phyloP scores from a whole-genome alignment of 2,329 filamentous ascomycete species.

The Penicillium capsulatum region DNA sequence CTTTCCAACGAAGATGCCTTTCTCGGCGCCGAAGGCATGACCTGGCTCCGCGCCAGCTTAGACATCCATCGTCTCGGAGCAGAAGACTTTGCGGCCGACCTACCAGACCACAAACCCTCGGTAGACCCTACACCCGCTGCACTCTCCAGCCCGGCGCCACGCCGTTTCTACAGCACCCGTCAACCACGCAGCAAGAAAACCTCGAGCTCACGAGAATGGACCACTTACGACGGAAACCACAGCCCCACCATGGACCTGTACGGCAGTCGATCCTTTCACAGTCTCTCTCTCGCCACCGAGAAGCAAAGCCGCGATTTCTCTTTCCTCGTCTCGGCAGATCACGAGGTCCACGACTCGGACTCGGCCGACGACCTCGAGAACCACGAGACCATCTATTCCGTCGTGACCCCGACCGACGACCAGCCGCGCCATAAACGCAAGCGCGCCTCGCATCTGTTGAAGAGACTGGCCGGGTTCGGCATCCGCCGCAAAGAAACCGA shows the following conservation, averaged over 20 bases:
- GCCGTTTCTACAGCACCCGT: constrained; percentile 22
- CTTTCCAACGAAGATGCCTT: constrained; percentile 2
- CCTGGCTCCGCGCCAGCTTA: constrained; percentile 14
- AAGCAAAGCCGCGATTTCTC: not conserved
- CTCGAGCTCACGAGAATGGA: constrained; percentile 5
- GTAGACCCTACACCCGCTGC: not conserved
- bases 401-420: constrained; percentile 2
- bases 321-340: not conserved
- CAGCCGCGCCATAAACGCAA: constrained; percentile 7
- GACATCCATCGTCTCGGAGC: constrained; percentile 4
- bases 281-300: not conserved
- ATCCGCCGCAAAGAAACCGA: constrained; percentile 23
- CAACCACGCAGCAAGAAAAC: not conserved
- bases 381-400: constrained; percentile 11
- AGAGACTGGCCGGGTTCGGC: constrained; percentile 18
- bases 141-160: constrained; percentile 2
- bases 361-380: constrained; percentile 2
- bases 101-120: not conserved
- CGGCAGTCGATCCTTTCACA: constrained; percentile 4
- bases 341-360: not conserved
- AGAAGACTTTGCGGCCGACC: constrained; percentile 2
- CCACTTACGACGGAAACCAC: constrained; percentile 2
- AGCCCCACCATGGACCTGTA: constrained; percentile 7
- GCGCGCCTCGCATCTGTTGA: constrained; percentile 17
- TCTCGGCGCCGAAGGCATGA: constrained; percentile 9